These are phyloP conservation scores for Kwoniella sp. DNA, from an alignment of 768 basidiomycete genomes.

Conservation along the genomic window DNA sequence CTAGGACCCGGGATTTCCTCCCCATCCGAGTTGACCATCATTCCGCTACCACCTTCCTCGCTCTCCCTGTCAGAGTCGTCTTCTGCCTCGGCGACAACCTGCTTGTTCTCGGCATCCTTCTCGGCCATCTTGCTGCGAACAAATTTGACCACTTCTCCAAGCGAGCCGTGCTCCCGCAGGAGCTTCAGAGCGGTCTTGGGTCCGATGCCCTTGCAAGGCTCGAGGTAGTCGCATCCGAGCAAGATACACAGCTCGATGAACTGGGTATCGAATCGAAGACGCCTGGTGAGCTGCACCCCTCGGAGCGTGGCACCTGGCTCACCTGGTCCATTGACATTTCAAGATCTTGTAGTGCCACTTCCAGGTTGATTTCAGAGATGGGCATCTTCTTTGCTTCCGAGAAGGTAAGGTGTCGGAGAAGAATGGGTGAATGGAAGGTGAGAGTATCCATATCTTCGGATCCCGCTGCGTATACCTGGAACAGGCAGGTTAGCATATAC, in stretches of 20 bases:
- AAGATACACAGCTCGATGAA: conserved; percentile 96
- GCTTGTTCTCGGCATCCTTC: conserved; percentile 42
- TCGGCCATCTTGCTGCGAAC: conserved; percentile 66
- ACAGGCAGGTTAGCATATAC: not conserved
- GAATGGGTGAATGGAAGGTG: conserved; percentile 85
- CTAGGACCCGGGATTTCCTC: conserved; percentile 49
- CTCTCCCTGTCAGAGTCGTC: conserved; percentile 56
- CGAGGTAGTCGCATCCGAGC: conserved; percentile 96
- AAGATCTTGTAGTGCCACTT: conserved; percentile 77
- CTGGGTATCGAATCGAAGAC: conserved; percentile 51
- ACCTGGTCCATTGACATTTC: conserved; percentile 90
- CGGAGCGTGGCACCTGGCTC: conserved; percentile 15
- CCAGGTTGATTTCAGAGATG: conserved; percentile 83
- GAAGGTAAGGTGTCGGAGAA: conserved; percentile 94
- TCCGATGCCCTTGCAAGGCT: conserved; percentile 95
- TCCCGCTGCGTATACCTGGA: conserved; percentile 88
- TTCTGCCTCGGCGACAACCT: conserved; percentile 32
- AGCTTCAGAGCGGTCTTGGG: conserved; percentile 94
- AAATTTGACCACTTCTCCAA: conserved; percentile 70
- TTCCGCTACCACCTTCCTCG: conserved; percentile 60
- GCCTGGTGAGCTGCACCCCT: not conserved
- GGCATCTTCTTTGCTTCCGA: conserved; percentile 96
- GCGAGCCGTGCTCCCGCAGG: conserved; percentile 70
- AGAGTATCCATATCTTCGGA: conserved; percentile 99
- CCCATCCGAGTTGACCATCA: conserved; percentile 53